A percentile compares a stretch with the other conserved stretches of the same genome.
Evolutionary conservation across 805 yeast genomes (phyloP).

Genomic region (Maudiozyma barnettii): DNA sequence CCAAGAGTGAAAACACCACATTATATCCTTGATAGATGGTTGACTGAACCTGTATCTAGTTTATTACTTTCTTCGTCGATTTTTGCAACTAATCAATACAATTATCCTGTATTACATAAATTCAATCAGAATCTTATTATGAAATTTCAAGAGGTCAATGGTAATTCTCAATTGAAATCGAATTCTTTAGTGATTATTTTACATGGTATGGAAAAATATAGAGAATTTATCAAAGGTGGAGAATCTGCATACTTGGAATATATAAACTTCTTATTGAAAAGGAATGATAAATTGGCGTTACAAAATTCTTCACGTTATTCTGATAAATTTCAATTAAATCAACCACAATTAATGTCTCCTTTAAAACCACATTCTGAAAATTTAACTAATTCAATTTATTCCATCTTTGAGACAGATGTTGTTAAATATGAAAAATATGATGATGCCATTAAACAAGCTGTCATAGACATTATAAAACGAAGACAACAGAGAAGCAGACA

Average conservation of each 20-base stretch:
- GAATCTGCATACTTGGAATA: constrained; percentile 35
- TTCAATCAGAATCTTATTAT: constrained; percentile 42
- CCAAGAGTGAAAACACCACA: constrained; percentile 51
- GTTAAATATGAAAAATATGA: constrained; percentile 63
- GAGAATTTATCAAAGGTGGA: constrained; percentile 28
- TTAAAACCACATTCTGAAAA: constrained; percentile 59
- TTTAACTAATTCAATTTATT: constrained; percentile 52
- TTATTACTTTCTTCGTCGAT: constrained; percentile 46
- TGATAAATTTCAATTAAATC: constrained; percentile 1
- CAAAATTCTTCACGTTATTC: background rate
- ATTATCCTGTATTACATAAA: constrained; percentile 56
- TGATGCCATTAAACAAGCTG: constrained; percentile 49
- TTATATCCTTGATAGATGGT: constrained; percentile 49
- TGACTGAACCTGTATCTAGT: constrained; percentile 56
- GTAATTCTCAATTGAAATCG: constrained; percentile 26
- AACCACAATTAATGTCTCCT: constrained; percentile 39
- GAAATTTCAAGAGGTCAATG: constrained; percentile 34
- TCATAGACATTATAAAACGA: constrained; percentile 28
- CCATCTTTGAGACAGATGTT: constrained; percentile 59
- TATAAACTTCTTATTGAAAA: constrained; percentile 34
- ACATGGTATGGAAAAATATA: constrained; percentile 44
- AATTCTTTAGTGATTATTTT: constrained; percentile 34
- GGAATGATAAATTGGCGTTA: constrained; percentile 20
- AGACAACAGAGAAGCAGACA: constrained; percentile 3
- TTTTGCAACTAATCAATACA: constrained; percentile 49